These are phyloP conservation scores for Wickerhamomyces sydowiorum DNA, from an alignment of 805 yeast genomes.

Conservation along the genomic window DNA sequence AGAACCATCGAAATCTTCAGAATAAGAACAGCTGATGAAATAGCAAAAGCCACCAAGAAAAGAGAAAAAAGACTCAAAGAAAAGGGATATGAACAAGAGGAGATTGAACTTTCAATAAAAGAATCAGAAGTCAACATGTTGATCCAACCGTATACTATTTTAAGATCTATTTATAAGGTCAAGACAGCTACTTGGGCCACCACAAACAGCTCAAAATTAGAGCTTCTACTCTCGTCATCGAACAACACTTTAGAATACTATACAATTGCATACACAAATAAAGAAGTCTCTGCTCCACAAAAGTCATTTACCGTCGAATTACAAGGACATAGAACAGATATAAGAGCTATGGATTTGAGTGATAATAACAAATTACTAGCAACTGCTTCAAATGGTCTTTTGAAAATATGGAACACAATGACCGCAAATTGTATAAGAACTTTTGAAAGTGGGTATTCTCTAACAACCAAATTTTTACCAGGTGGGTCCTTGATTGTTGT, in stretches of 20 bases:
- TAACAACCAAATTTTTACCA: slow-evolving; percentile 77
- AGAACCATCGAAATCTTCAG: slow-evolving; percentile 76
- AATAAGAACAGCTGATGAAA: slow-evolving; percentile 69
- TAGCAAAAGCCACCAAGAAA: slow-evolving; percentile 67
- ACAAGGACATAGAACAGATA: slow-evolving; percentile 86
- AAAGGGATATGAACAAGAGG: slow-evolving; percentile 58
- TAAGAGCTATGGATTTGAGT: slow-evolving; percentile 77
- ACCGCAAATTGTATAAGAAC: slow-evolving; percentile 77
- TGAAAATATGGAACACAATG: slow-evolving; percentile 83
- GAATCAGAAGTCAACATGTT: slow-evolving; percentile 48
- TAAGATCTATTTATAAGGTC: slow-evolving; percentile 62
- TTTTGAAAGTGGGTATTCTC: slow-evolving; percentile 83
- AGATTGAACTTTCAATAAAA: slow-evolving; percentile 44
- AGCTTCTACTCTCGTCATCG: slow-evolving; percentile 58
- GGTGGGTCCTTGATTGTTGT: slow-evolving; percentile 85
- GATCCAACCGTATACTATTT: slow-evolving; percentile 60
- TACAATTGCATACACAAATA: slow-evolving; percentile 50
- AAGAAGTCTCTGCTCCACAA: slow-evolving; percentile 42
- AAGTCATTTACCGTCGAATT: slow-evolving; percentile 59
- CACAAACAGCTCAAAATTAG: slow-evolving; percentile 41
- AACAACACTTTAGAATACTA: slow-evolving; percentile 75
- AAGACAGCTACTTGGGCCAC: slow-evolving; percentile 63
- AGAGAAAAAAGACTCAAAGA: slow-evolving; percentile 75
- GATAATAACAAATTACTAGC: slow-evolving; percentile 76
- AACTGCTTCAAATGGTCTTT: slow-evolving; percentile 84